These are phyloP conservation scores for Claviceps pusilla DNA, from an alignment of 2,329 filamentous ascomycete species.

Conservation along the genomic window DNA sequence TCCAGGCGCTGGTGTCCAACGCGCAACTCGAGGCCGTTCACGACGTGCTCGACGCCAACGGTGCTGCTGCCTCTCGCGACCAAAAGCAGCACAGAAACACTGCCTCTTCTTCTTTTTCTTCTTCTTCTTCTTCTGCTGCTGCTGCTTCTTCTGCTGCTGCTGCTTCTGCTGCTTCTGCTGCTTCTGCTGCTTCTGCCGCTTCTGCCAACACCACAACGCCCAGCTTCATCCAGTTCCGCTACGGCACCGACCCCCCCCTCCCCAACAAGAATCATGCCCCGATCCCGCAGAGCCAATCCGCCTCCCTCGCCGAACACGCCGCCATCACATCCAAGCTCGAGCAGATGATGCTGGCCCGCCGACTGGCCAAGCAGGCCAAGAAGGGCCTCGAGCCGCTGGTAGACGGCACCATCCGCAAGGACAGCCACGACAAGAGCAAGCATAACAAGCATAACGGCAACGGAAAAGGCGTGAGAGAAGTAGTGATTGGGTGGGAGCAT, in stretches of 20 bases:
- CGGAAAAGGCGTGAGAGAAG: conserved; percentile 40
- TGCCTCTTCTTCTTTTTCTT: background rate
- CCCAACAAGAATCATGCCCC: conserved; percentile 18
- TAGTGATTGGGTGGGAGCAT: conserved; percentile 73
- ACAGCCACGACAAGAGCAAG: conserved; percentile 5
- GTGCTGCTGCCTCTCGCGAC: conserved; percentile 18
- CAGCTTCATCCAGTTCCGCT: conserved; percentile 72
- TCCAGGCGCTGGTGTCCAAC: conserved; percentile 91
- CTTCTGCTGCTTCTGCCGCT: conserved; percentile 5
- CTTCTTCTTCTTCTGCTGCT: conserved; percentile 8
- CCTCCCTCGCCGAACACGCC: conserved; percentile 57
- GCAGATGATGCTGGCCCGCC: conserved; percentile 57
- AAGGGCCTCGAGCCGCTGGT: conserved; percentile 10
- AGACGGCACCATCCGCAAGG: conserved; percentile 5
- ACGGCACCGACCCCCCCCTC: conserved; percentile 43
- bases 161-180: conserved; percentile 15
- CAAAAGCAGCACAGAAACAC: conserved; percentile 7
- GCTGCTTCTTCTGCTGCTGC: conserved; percentile 5
- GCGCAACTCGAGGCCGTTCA: conserved; percentile 95
- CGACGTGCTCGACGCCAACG: conserved; percentile 53
- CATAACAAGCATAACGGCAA: conserved; percentile 10
- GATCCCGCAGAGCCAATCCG: conserved; percentile 34
- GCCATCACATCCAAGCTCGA: conserved; percentile 70
- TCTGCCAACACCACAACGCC: conserved; percentile 28
- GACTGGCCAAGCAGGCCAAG: conserved; percentile 22